phyloP scores from a whole-genome alignment of 306 rosid genomes.

The Begonia fuchsioides region DNA sequence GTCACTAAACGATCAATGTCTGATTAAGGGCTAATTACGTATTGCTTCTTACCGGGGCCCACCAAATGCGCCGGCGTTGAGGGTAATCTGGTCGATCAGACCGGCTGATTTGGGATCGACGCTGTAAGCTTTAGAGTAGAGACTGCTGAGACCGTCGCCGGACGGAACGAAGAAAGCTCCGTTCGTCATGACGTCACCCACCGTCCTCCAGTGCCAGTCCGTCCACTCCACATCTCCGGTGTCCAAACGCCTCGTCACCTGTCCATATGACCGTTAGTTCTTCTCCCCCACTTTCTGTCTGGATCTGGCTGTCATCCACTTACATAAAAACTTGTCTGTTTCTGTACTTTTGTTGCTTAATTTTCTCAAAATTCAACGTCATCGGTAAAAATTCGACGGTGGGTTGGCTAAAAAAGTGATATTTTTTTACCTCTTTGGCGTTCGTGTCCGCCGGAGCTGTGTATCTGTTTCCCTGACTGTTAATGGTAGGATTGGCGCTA shows the following conservation, averaged over 20 bases:
- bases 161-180: conserved; percentile 69
- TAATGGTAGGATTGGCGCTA: background rate
- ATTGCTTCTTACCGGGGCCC: conserved; percentile 34
- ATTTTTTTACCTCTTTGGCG: background rate
- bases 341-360: no score
- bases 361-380: no score
- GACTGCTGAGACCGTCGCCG: conserved; percentile 19
- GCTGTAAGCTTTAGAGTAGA: conserved; percentile 39
- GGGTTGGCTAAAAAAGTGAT: no score
- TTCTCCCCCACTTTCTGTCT: no score
- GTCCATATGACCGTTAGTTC: background rate
- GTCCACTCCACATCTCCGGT: conserved; percentile 37
- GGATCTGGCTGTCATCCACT: no score
- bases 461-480: conserved; percentile 1
- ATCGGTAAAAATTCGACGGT: no score
- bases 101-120: conserved; percentile 41
- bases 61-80: conserved; percentile 52
- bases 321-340: no score
- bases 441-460: background rate
- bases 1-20: no score
- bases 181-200: conserved; percentile 55
- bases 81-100: conserved; percentile 46
- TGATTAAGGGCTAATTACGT: no score
- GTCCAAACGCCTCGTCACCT: conserved; percentile 77
- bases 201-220: conserved; percentile 65